These are phyloP conservation scores for Pythium sp. DNA, from an alignment of 352 stramenopile species.

Conservation along the genomic window DNA sequence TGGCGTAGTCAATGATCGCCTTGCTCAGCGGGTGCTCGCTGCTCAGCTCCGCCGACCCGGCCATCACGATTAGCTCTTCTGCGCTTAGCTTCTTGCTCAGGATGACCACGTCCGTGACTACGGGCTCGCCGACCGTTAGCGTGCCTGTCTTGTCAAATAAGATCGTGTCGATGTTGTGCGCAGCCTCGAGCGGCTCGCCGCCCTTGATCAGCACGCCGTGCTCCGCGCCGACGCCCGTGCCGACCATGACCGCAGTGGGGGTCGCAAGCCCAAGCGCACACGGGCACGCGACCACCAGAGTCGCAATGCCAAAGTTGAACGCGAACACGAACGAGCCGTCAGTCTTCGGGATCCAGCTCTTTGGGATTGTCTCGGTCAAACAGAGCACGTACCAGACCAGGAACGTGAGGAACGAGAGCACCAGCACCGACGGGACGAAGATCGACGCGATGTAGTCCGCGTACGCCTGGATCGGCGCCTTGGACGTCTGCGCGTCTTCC, in stretches of 20 bases:
- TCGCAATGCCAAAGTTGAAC: conserved; percentile 97
- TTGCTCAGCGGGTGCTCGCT: conserved; percentile 95
- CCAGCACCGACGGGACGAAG: conserved; percentile 95
- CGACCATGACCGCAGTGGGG: conserved; percentile 98
- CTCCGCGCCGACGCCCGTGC: conserved; percentile 95
- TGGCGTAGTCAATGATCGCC: conserved; percentile 91
- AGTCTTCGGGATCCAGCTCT: conserved; percentile 61
- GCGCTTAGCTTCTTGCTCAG: conserved; percentile 76
- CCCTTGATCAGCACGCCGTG: conserved; percentile 99
- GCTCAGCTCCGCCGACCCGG: conserved; percentile 90
- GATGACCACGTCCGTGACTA: conserved; percentile 85
- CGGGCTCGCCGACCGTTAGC: conserved; percentile 91
- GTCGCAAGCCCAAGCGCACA: conserved; percentile 98
- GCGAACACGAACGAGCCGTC: conserved; percentile 90
- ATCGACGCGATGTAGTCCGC: conserved; percentile 95
- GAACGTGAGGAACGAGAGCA: conserved; percentile 93
- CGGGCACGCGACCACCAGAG: conserved; percentile 98
- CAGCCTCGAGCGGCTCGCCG: conserved; percentile 90
- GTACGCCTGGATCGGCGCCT: conserved; percentile 97
- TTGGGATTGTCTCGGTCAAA: conserved; percentile 52
- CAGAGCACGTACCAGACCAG: conserved; percentile 92
- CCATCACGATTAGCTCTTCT: conserved; percentile 81
- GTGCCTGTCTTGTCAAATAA: conserved; percentile 99
- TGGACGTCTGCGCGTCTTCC: conserved; percentile 96
- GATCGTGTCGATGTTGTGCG: conserved; percentile 92